phyloP scores from a whole-genome alignment of 352 stramenopile species.

The Phytophthora sp. region DNA sequence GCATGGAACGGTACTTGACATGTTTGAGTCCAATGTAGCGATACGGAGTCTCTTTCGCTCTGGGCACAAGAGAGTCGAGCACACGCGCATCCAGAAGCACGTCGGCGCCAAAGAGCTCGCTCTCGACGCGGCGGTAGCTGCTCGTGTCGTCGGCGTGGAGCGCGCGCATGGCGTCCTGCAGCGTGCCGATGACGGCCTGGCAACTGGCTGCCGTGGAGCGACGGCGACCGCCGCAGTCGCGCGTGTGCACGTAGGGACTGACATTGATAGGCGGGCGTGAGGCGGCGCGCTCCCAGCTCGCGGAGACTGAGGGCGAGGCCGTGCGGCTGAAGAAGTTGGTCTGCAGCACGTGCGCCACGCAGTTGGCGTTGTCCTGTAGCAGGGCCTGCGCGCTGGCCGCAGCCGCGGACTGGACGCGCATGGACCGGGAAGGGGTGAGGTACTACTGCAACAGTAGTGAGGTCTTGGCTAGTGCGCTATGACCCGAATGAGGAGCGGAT shows the following conservation, averaged over 20 bases:
- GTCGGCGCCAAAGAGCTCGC: conserved; percentile 57
- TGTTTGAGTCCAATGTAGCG: conserved; percentile 83
- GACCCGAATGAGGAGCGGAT: conserved; percentile 30
- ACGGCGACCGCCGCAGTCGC: conserved; percentile 48
- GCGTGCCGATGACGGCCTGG: conserved; percentile 58
- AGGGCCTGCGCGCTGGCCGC: conserved; percentile 32
- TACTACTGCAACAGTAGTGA: neutral
- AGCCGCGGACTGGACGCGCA: conserved; percentile 37
- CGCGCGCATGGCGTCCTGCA: conserved; percentile 65
- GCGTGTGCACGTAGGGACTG: conserved; percentile 50
- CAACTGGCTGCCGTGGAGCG: conserved; percentile 61
- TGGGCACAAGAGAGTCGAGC: conserved; percentile 67
- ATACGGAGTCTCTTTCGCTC: conserved; percentile 73
- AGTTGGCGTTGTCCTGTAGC: conserved; percentile 45
- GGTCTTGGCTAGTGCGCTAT: conserved; percentile 17
- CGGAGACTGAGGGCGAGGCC: conserved; percentile 37
- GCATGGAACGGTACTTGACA: conserved; percentile 70
- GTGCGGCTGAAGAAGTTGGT: conserved; percentile 44
- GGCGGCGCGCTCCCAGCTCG: conserved; percentile 44
- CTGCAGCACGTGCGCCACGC: conserved; percentile 41
- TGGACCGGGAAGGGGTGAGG: too few relatives aligned
- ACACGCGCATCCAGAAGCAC: conserved; percentile 73
- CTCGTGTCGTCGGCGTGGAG: conserved; percentile 58
- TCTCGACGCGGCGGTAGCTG: conserved; percentile 63
- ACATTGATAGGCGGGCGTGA: conserved; percentile 52